Conservation (phyloP, 805 yeast species). For the Zygotorulaspora florentina region DNA sequence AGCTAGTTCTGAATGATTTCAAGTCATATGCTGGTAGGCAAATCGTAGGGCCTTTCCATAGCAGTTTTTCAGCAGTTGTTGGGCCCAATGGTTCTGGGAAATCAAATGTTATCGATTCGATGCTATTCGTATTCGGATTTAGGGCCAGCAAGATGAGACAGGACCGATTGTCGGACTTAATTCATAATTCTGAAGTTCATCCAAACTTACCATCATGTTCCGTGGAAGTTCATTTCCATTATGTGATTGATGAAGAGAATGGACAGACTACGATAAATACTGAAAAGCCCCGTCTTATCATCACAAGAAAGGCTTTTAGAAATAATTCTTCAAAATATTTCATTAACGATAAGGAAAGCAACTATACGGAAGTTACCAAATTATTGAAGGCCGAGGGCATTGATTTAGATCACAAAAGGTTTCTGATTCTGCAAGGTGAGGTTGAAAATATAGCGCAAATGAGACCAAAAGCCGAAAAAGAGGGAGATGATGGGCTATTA, state of each 20-base stretch:
- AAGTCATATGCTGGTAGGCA: conserved; percentile 95
- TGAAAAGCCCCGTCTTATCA: conserved; percentile 53
- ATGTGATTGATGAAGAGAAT: conserved; percentile 59
- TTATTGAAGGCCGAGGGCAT: conserved; percentile 77
- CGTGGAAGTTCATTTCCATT: conserved; percentile 85
- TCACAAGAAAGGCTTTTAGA: conserved; percentile 74
- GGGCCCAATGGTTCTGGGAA: conserved; percentile 99
- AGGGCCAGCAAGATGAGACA: conserved; percentile 97
- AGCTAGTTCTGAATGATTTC: conserved; percentile 74
- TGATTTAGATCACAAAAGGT: conserved; percentile 91
- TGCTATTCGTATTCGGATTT: conserved; percentile 95
- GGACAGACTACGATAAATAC: conserved; percentile 46
- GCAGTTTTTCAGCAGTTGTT: conserved; percentile 93
- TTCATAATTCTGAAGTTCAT: conserved; percentile 79
- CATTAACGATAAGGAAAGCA: conserved; percentile 64
- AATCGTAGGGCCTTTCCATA: conserved; percentile 88
- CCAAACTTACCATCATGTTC: conserved; percentile 70
- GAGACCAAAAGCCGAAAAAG: conserved; percentile 95
- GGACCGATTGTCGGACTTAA: conserved; percentile 83
- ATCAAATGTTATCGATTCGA: conserved; percentile 94
- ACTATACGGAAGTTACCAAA: conserved; percentile 72
- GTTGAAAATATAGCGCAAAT: conserved; percentile 97
- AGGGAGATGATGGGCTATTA: conserved; percentile 85
- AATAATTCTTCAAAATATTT: conserved; percentile 76
- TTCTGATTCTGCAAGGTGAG: conserved; percentile 93